Base-by-base conservation (phyloP, 164 flowering plant species). In the Macadamia integrifolia region DNA sequence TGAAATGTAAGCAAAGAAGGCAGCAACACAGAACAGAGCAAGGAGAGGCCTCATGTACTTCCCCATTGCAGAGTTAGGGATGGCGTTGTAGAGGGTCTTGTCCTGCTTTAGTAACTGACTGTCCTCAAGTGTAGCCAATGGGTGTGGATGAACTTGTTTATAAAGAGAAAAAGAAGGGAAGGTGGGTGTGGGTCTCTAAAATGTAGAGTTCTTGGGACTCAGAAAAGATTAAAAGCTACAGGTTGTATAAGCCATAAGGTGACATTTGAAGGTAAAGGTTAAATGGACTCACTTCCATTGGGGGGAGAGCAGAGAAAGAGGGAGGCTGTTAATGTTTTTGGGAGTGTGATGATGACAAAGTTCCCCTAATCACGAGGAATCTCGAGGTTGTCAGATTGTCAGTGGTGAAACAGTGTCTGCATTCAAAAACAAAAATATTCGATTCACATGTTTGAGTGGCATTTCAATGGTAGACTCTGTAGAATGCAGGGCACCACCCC, bases 1-100 rank as follows among this genome's bases (percentile, higher is more conserved):
- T 74, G 81, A n/a, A 68, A 81, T 69, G 69, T 66, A 66, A 64
- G 72, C 23, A 32, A 67, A 12, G 49, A 75, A 52, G 63, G 75
- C 61, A 63, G 72, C 59, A 67, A 70, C 12, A 32, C 74, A 71
- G 43, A 73, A 49, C 55, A 80, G 66, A 68, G 59, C 8, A 56
- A 75, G 50, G 66, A 75, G 72, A 62, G 81, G n/a, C 23, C 64
- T 75, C 62, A 71, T 71, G 61, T 53, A 18, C 2, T 18, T 23
- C 9, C 59, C 82, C 81, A 82, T 79, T 68, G 73, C 58, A 46
- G 13, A 46, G 50, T 11, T 8, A 46, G 13, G 7, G 50, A 46
- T 35, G 50, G 13, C 23, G 23, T 23, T 23, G 23, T 23, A 23
- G 13, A 8, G 50, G 50, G 50, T 46, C 50, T 46, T 46, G 40